Conservation (phyloP, 1,139 yeast species). For the Magnusiomyces magnusii region DNA sequence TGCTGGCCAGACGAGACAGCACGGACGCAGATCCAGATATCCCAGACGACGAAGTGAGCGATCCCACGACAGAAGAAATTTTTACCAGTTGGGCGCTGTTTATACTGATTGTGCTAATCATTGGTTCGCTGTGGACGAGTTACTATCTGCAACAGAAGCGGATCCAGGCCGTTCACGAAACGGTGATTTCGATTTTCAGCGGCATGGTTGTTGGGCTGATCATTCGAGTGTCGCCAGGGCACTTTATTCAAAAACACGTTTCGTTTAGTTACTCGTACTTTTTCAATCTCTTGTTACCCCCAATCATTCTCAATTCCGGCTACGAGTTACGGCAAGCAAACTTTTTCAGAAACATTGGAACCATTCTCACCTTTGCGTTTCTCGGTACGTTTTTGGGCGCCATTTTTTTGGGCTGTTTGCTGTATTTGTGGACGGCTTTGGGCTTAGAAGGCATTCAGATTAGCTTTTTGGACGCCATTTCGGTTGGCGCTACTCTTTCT, state of each 20-base stretch:
- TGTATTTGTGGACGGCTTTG: conserved; percentile 83
- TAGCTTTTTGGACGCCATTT: conserved; percentile 91
- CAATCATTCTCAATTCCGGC: conserved; percentile 92
- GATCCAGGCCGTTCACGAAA: conserved; percentile 93
- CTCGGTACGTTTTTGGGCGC: conserved; percentile 96
- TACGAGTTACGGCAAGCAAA: conserved; percentile 94
- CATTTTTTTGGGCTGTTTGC: conserved; percentile 73
- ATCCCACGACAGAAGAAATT: conserved; percentile 93
- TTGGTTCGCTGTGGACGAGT: conserved; percentile 91
- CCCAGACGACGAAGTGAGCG: conserved; percentile 56
- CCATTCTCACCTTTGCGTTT: conserved; percentile 89
- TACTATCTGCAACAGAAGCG: conserved; percentile 87
- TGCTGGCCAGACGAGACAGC: conserved; percentile 29
- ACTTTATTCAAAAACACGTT: conserved; percentile 93
- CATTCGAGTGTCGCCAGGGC: conserved; percentile 89
- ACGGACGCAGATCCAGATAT: conserved; percentile 37
- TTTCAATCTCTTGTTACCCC: conserved; percentile 90
- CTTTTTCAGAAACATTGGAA: conserved; percentile 85
- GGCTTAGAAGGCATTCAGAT: conserved; percentile 84
- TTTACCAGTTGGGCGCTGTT: conserved; percentile 96
- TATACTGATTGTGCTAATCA: conserved; percentile 69
- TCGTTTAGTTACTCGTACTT: conserved; percentile 92
- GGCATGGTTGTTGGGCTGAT: conserved; percentile 95
- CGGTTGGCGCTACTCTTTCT: conserved; percentile 94
- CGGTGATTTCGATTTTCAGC: conserved; percentile 88